Percentiles rank a stretch among this genome's conserved stretches.
phyloP scores from a whole-genome alignment of 1,284 basidiomycete species.

The Phellinidium pouzarii region DNA sequence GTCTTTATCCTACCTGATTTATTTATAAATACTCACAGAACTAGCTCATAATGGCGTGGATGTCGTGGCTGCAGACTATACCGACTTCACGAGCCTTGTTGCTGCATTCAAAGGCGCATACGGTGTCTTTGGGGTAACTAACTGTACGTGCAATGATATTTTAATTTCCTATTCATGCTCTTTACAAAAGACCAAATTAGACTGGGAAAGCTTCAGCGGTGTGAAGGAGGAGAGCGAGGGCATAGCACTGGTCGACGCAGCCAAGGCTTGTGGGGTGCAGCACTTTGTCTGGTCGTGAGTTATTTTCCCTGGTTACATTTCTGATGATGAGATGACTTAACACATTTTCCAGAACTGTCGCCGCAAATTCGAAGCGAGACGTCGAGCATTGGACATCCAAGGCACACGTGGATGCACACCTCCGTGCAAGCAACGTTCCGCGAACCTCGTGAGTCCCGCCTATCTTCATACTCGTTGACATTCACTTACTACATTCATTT shows the following conservation, averaged over 20 bases:
- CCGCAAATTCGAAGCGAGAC: not conserved
- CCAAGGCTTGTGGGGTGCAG: conserved; percentile 24
- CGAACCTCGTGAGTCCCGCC: conserved; percentile 20
- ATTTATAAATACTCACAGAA: conserved; percentile 1
- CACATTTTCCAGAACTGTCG: not conserved
- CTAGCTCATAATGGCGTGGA: conserved; percentile 23
- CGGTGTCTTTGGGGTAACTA: conserved; percentile 28
- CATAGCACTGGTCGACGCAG: conserved; percentile 27
- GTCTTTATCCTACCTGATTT: not conserved
- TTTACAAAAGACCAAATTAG: conserved; percentile 1
- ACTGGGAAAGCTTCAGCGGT: conserved; percentile 17
- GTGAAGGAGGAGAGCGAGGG: conserved; percentile 24
- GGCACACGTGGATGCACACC: conserved; percentile 23
- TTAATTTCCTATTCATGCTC: not conserved
- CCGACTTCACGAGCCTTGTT: conserved; percentile 19
- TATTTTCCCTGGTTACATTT: not conserved
- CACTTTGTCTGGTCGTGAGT: conserved; percentile 27
- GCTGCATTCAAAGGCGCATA: conserved; percentile 25
- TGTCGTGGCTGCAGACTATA: conserved; percentile 23
- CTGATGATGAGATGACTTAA: not conserved
- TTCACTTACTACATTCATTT: not conserved
- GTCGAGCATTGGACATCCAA: conserved; percentile 25
- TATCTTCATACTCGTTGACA: not conserved
- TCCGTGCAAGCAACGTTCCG: conserved; percentile 20
- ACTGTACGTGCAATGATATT: conserved; percentile 21